Conservation (phyloP, 495 filamentous ascomycete genomes). For the Daldinia decipiens region DNA sequence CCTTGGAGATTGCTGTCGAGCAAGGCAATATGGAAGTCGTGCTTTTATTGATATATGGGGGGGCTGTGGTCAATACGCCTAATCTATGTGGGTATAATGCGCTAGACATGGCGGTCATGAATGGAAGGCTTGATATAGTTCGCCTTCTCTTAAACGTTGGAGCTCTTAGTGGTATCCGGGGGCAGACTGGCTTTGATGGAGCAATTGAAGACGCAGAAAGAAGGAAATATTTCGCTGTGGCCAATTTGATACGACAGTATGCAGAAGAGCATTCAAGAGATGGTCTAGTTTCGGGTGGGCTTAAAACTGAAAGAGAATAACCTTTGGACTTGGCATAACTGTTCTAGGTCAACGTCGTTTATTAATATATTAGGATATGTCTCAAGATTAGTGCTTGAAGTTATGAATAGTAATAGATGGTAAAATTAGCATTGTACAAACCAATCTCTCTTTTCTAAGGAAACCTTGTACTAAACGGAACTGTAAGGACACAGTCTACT, state of each 20-base stretch:
- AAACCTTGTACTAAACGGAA: too few relatives aligned
- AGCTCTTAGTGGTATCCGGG: not conserved
- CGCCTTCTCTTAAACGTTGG: not conserved
- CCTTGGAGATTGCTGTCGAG: not conserved
- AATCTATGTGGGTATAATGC: accelerated
- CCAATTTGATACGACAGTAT: not conserved
- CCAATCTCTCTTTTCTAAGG: too few relatives aligned
- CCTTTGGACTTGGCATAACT: not conserved
- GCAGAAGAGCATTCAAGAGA: not conserved
- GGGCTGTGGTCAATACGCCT: not conserved
- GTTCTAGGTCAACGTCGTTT: too few relatives aligned
- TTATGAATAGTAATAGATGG: too few relatives aligned
- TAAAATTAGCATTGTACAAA: too few relatives aligned
- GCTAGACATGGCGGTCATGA: not conserved
- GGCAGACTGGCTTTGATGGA: not conserved
- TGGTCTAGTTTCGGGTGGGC: not conserved
- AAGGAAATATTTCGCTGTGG: not conserved
- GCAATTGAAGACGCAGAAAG: not conserved
- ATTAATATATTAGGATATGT: too few relatives aligned
- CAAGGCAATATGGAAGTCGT: not conserved
- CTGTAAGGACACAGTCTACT: too few relatives aligned
- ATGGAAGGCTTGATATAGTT: not conserved
- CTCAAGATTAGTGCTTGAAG: too few relatives aligned
- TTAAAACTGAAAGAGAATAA: not conserved
- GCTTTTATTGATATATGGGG: not conserved